Base-by-base conservation (phyloP, 2,329 filamentous ascomycete genomes). In the Bimuria novae-zelandiae region DNA sequence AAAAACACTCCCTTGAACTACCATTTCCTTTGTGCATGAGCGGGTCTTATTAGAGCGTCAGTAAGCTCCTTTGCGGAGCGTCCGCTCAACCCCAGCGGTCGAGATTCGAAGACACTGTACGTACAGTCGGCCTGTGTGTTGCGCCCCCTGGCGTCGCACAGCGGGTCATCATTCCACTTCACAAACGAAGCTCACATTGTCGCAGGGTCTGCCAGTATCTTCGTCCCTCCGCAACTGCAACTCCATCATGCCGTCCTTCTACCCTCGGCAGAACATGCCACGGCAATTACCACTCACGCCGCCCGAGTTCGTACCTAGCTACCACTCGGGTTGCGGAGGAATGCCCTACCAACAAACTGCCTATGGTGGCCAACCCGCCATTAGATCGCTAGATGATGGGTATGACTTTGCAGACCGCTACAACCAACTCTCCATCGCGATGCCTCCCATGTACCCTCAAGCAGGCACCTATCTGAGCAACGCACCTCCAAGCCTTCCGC, bases 191-290 rank as follows among this genome's bases (percentile, higher is more conserved):
- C 63, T 71, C 52, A 71, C 57, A 43, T 49, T 16, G 17, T 36
- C 50, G 56, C 65, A 76, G 73, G 69, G 71, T 71, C 54, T 64
- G 71, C 75, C 62, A 74, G 78, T 78, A 76, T 74, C 74, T 75
- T 67, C 64, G 68, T 72, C 70, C 61, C 52, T 60, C 62, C 63
- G 62, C 69, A 59, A 66, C 61, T 62, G 59, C 60, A 60, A 57
- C 59, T 59, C 67, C 68, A 75, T 63, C 69, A 82, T 82, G 79
- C 79, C 79, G 61, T 77, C 77, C 64, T 80, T 80, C 68, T 80
- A 80, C 63, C 75, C 76, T 46, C 73, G 76, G 53, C 75, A 76
- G 58, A 68, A 73, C 56, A 67, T 75, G 71, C 72, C 73, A 49
- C 68, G 73, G 58, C 71, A 73, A 55, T 68, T 78, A 42, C 77